A percentile compares a stretch with the other conserved stretches of the same genome.
Evolutionary conservation across 345 rosid genomes (phyloP).

Genomic region (Reutealis trisperma): DNA sequence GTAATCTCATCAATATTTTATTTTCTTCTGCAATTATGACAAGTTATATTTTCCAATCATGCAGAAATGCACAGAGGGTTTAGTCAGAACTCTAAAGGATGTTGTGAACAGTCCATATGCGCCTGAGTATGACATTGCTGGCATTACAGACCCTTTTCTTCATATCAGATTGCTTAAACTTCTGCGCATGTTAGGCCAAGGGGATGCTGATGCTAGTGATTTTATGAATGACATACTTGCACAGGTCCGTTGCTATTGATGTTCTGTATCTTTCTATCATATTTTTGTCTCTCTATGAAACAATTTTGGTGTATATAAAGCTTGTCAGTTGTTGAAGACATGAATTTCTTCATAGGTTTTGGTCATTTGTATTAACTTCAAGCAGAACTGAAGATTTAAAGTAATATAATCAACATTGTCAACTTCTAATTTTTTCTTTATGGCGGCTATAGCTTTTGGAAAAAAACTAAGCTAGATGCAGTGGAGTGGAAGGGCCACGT

Average conservation of each 20-base stretch:
- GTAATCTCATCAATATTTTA: not conserved
- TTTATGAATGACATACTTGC: slow-evolving; percentile 98
- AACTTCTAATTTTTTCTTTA: not conserved
- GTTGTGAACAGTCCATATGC: slow-evolving; percentile 87
- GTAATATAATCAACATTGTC: not conserved
- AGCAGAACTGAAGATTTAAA: not conserved
- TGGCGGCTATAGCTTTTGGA: not conserved
- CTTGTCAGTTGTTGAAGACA: not conserved
- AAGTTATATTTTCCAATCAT: slow-evolving; percentile 11
- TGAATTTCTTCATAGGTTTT: slow-evolving; percentile 5
- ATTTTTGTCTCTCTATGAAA: not conserved
- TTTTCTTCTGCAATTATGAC: slow-evolving; percentile 14
- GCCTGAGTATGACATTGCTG: slow-evolving; percentile 98
- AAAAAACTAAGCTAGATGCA: not conserved
- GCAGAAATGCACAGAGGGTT: slow-evolving; percentile 88
- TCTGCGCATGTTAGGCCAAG: slow-evolving; percentile 85
- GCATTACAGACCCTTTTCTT: slow-evolving; percentile 96
- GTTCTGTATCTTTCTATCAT: slow-evolving; percentile 14
- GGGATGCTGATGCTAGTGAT: slow-evolving; percentile 96
- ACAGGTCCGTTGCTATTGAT: slow-evolving; percentile 59
- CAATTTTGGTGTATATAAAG: not conserved
- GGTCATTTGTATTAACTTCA: not conserved
- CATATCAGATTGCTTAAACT: slow-evolving; percentile 94
- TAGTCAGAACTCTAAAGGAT: slow-evolving; percentile 87
- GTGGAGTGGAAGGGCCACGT: not conserved